Evolutionary conservation across 805 yeast genomes (phyloP).

Genomic region (Cyberlindnera xishuangbannaensis): DNA sequence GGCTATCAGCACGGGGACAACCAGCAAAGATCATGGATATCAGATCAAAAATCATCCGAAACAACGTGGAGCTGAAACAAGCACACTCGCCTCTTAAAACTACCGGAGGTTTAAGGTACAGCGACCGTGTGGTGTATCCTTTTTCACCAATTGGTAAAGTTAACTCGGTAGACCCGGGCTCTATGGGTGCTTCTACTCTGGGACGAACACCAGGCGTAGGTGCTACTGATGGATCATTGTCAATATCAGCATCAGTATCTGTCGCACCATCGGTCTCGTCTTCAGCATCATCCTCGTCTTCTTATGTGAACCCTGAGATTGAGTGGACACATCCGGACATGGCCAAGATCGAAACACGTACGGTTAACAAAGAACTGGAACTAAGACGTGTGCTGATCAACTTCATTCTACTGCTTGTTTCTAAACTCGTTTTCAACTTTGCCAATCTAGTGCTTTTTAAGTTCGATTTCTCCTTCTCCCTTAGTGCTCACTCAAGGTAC

Average conservation of each 20-base stretch:
- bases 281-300: too few species aligned
- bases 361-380: constrained; percentile 36
- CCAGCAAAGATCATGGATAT: constrained; percentile 11
- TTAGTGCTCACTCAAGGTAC: constrained; percentile 2
- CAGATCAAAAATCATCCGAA: constrained; percentile 11
- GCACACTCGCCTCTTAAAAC: too few species aligned
- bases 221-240: too few species aligned
- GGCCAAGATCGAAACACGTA: constrained; percentile 8
- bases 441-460: constrained; percentile 17
- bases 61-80: constrained; percentile 6
- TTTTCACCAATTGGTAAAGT: neutral
- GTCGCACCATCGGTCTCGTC: too few species aligned
- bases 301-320: constrained; percentile 8
- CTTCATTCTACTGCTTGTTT: constrained; percentile 25
- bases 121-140: neutral
- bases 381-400: constrained; percentile 30
- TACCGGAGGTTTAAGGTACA: too few species aligned
- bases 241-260: too few species aligned
- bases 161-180: too few species aligned
- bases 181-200: too few species aligned
- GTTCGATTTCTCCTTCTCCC: constrained; percentile 6
- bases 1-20: too few species aligned
- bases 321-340: constrained; percentile 13
- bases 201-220: too few species aligned
- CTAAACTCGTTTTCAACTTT: constrained; percentile 24